phyloP scores from a whole-genome alignment of 2,329 filamentous ascomycete species.

The Diaporthe batatas region DNA sequence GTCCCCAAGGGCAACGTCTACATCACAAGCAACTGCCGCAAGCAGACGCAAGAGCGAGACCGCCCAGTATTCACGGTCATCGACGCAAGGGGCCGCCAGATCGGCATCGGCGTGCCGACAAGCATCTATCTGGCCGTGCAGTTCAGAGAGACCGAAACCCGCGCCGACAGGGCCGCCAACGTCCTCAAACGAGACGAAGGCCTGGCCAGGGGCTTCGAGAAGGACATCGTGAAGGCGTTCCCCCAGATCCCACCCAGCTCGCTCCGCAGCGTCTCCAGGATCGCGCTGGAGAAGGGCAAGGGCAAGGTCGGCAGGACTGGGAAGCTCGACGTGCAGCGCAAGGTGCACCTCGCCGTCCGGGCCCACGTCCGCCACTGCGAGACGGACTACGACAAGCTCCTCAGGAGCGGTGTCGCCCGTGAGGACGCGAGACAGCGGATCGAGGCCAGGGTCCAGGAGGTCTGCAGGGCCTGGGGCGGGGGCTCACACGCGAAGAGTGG shows the following conservation, averaged over 20 bases:
- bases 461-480: conserved; percentile 44
- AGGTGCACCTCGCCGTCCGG: conserved; percentile 60
- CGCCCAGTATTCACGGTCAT: conserved; percentile 55
- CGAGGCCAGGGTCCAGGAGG: conserved; percentile 41
- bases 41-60: conserved; percentile 51
- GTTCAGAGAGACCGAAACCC: conserved; percentile 50
- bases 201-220: conserved; percentile 50
- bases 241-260: conserved; percentile 55
- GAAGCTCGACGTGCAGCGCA: conserved; percentile 54
- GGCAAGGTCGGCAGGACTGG: conserved; percentile 62
- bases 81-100: conserved; percentile 42
- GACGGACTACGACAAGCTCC: conserved; percentile 60
- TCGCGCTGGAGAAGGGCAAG: conserved; percentile 60
- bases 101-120: conserved; percentile 58
- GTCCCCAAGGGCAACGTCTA: conserved; percentile 58
- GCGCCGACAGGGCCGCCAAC: conserved; percentile 49
- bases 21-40: conserved; percentile 57
- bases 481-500: background rate
- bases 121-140: conserved; percentile 49
- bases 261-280: conserved; percentile 53
- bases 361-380: conserved; percentile 64
- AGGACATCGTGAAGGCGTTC: conserved; percentile 55
- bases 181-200: conserved; percentile 53
- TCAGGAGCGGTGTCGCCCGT: conserved; percentile 45
- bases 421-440: conserved; percentile 45